phyloP scores from a whole-genome alignment of 2,329 filamentous ascomycete species.

The Hymenoscyphus fructigenus region DNA sequence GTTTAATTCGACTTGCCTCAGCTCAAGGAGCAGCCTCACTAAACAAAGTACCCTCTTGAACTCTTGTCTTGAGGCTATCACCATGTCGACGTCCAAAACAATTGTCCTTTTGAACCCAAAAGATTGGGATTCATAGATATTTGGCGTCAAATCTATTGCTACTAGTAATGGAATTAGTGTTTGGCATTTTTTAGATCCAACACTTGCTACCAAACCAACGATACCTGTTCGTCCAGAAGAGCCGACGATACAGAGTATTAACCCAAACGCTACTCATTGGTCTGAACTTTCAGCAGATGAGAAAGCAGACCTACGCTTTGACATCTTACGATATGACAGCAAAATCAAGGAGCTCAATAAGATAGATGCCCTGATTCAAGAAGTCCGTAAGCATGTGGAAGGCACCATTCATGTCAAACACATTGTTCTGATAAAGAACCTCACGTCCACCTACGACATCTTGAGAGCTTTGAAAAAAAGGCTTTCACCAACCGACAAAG shows the following conservation, averaged over 20 bases:
- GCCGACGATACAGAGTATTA: neutral
- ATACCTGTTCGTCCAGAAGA: neutral
- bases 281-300: neutral
- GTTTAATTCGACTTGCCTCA: neutral
- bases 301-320: neutral
- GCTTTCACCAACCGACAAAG: neutral
- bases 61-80: neutral
- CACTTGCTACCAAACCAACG: too few relatives aligned
- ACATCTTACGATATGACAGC: too few relatives aligned
- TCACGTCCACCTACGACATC: too few relatives aligned
- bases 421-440: neutral
- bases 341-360: neutral
- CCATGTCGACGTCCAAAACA: neutral
- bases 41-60: neutral
- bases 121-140: neutral
- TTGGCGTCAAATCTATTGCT: neutral
- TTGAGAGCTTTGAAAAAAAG: neutral
- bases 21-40: neutral
- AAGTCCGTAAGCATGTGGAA: neutral
- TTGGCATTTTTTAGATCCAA: neutral
- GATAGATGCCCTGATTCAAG: neutral
- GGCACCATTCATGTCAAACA: neutral
- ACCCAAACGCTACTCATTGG: neutral
- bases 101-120: too few relatives aligned
- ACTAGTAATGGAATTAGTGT: neutral